Conservation (phyloP, 106 monocot species). For the Dendrobium chrysotoxum region DNA sequence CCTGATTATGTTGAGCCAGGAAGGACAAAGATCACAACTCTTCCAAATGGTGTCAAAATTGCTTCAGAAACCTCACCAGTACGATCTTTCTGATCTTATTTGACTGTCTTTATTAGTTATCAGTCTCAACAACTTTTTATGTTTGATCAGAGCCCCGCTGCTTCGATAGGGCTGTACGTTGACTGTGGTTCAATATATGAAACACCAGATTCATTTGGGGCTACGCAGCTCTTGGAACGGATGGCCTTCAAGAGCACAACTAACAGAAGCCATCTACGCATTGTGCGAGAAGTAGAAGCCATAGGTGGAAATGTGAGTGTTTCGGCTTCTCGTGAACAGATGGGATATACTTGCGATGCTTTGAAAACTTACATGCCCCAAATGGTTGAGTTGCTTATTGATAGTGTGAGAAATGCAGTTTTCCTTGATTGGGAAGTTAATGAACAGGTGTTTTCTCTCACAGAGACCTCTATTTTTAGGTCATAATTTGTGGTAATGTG, state of each 20-base stretch:
- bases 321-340: constrained; percentile 83
- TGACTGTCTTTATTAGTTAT: not conserved
- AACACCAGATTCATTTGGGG: constrained; percentile 59
- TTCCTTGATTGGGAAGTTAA: constrained; percentile 94
- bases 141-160: constrained; percentile 47
- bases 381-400: constrained; percentile 90
- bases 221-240: constrained; percentile 64
- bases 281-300: constrained; percentile 87
- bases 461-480: not conserved
- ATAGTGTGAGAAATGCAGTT: constrained; percentile 68
- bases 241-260: constrained; percentile 88
- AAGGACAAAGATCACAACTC: constrained; percentile 69
- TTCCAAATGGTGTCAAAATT: constrained; percentile 79
- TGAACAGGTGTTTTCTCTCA: constrained; percentile 52
- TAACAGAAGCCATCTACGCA: constrained; percentile 83
- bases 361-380: constrained; percentile 71
- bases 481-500: not conserved
- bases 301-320: constrained; percentile 76
- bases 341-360: constrained; percentile 84
- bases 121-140: not conserved
- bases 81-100: constrained; percentile 16
- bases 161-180: constrained; percentile 73
- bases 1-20: constrained; percentile 69
- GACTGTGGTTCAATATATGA: constrained; percentile 90
- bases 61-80: constrained; percentile 77